Evolutionary conservation across 345 rosid genomes (phyloP).

Genomic region (Citropsis articulata): DNA sequence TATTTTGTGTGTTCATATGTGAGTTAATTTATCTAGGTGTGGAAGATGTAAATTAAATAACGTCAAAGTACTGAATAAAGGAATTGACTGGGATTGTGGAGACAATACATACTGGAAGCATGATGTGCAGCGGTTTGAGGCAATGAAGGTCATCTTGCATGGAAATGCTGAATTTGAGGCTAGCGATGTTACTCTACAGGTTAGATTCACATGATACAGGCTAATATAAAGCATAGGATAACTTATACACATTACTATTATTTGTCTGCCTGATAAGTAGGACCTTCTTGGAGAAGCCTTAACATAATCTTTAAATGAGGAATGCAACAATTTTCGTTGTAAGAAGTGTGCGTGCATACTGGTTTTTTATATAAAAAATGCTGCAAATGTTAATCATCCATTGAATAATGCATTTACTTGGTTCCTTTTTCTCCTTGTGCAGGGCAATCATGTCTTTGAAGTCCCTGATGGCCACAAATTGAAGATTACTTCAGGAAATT

Average conservation of each 20-base stretch:
- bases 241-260: background rate
- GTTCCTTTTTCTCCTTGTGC: slow-evolving; percentile 14
- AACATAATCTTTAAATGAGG: background rate
- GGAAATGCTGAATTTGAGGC: slow-evolving; percentile 98
- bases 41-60: slow-evolving; percentile 80
- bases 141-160: slow-evolving; percentile 63
- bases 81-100: slow-evolving; percentile 72
- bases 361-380: background rate
- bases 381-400: background rate
- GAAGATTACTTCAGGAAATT: slow-evolving; percentile 54
- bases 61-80: slow-evolving; percentile 65
- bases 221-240: background rate
- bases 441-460: slow-evolving; percentile 87
- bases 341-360: background rate
- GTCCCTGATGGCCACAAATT: slow-evolving; percentile 78
- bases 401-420: background rate
- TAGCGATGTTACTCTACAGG: slow-evolving; percentile 63
- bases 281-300: background rate
- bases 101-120: slow-evolving; percentile 89
- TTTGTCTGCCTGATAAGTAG: background rate
- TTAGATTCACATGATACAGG: slow-evolving; percentile 19
- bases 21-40: slow-evolving; percentile 50
- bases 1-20: slow-evolving; percentile 6
- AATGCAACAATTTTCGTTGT: background rate
- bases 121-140: slow-evolving; percentile 60